Evolutionary conservation across 495 filamentous ascomycete species (phyloP), one percentile per base, ranked within the genome.

Genomic region (Hyaloscypha variabilis): DNA sequence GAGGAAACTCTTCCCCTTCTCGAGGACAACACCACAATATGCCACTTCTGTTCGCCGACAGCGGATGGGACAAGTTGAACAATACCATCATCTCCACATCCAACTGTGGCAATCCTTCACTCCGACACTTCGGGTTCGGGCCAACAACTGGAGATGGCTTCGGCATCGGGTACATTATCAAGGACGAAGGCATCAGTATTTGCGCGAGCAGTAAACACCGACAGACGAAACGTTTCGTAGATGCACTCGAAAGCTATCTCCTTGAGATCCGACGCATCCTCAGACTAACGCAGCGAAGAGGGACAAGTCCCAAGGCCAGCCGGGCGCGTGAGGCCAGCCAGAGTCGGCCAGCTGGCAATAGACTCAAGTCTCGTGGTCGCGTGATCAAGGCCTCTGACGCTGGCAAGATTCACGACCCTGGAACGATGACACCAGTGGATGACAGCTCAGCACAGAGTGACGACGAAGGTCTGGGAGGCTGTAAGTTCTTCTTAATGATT

Each of bases 151-250:
- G 89, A 29, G 96, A 98, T 60, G 95, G 95, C 0, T 98, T 98
- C 75, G 95, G 96, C 14, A 96, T 99, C 62, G 95, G 95, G 14
- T 99, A 99, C 77, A 98, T 99, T 71, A 97, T 99, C 85, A 99
- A 99, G 76, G 94, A 97, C 71, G 94, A 97, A 42, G 83, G 85
- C 56, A 90, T 99, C 70, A 91, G 88, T 34, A 96, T 99, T 74
- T 97, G 95, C 75, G 93, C 94, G 0, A 89, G 87, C 13, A 93
- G 89, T 55, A 97, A 97, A 73, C 95, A 99, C 73, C 80, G 95
- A 11, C 95, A 99, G 77, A 99, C 95, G 0, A 87, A 87, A 66
- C 88, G 95, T 5, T 92, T 94, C 69, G 87, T 98, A 66, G 91
- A 97, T 64, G 90, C 92, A 0, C 79, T 99, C 4, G 95, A 98